Evolutionary conservation across 176 grass and related monocot species (phyloP), one percentile per base, ranked within the genome.

Genomic region (Echinochloa phyllopogon): DNA sequence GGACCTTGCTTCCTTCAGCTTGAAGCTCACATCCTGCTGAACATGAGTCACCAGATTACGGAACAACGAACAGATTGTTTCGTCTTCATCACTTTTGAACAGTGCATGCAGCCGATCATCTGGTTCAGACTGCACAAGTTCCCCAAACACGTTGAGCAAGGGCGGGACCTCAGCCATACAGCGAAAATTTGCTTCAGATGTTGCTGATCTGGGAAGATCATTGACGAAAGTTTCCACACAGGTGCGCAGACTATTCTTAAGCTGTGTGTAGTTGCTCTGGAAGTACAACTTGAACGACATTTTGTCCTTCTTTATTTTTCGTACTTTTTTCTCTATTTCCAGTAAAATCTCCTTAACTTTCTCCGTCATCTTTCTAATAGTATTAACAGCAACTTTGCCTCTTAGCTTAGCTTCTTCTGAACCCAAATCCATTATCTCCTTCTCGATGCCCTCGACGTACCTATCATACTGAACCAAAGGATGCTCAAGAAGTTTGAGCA

Each of bases 161-260:
- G 3, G 9, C 8, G 90, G 12, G 0, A 57, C 18, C 43, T 66
- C 56, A 0, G 20, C 14, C 83, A 97, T 87, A 25, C 39, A 8
- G 59, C 41, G 0, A 10, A 81, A 88, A 39, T 82, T 84, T 18
- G 18, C 23, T 25, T 62, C 12, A 16, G 92, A 55, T 0, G 89
- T 78, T 4, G 72, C 33, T 7, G 78, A 80, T 15, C 77, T 83
- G 2, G 95, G 90, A 14, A 94, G 84, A 84, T 94, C 85, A 27
- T 75, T 0, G 6, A 56, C 9, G 18, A 92, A 82, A 6, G 29
- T 87, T 0, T 78, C 29, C 3, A 94, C 69, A 0, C 88, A 92
- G 2, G 0, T 62, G 24, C 9, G 6, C 16, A 92, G 6, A 6
- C 71, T 7, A 3, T 57, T 23, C 68, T 65, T 24, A 0, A 87